Evolutionary conservation across 768 basidiomycete species (phyloP).

Genomic region (Pholiota conissans): DNA sequence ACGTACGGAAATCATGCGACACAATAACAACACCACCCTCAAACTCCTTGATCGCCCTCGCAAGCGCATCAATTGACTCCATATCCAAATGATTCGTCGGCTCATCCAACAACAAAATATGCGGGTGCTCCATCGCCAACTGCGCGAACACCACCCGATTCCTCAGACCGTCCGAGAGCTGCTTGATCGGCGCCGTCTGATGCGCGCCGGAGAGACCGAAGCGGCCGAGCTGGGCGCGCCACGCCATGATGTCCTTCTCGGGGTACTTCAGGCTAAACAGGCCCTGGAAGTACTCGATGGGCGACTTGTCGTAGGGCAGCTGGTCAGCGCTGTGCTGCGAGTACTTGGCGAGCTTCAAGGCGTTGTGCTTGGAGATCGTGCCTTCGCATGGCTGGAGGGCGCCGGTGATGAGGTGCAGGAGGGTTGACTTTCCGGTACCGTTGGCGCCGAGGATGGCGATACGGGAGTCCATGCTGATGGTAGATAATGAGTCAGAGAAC

Average conservation of each 20-base stretch:
- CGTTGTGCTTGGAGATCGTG: slow-evolving; percentile 84
- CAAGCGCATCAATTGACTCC: slow-evolving; percentile 96
- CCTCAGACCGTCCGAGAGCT: slow-evolving; percentile 93
- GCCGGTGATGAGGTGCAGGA: slow-evolving; percentile 58
- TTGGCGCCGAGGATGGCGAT: slow-evolving; percentile 96
- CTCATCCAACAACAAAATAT: slow-evolving; percentile 90
- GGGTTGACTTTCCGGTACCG: slow-evolving; percentile 77
- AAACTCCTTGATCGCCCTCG: slow-evolving; percentile 93
- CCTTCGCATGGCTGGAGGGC: slow-evolving; percentile 79
- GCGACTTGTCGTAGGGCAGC: slow-evolving; percentile 88
- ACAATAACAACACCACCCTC: slow-evolving; percentile 99
- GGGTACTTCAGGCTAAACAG: slow-evolving; percentile 84
- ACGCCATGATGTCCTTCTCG: slow-evolving; percentile 89
- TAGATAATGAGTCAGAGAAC: background rate
- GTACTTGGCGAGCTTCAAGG: slow-evolving; percentile 96
- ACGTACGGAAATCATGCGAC: slow-evolving; percentile 97
- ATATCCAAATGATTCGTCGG: slow-evolving; percentile 98
- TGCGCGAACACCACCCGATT: slow-evolving; percentile 99
- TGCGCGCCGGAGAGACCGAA: slow-evolving; percentile 95
- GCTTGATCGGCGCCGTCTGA: slow-evolving; percentile 91
- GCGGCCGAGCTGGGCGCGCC: slow-evolving; percentile 92
- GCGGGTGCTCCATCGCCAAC: slow-evolving; percentile 96
- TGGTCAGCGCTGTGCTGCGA: slow-evolving; percentile 99
- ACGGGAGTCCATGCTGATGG: slow-evolving; percentile 88
- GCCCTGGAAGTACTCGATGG: slow-evolving; percentile 91